phyloP scores from a whole-genome alignment of 805 yeast genomes.

The Cyberlindnera maclurae region DNA sequence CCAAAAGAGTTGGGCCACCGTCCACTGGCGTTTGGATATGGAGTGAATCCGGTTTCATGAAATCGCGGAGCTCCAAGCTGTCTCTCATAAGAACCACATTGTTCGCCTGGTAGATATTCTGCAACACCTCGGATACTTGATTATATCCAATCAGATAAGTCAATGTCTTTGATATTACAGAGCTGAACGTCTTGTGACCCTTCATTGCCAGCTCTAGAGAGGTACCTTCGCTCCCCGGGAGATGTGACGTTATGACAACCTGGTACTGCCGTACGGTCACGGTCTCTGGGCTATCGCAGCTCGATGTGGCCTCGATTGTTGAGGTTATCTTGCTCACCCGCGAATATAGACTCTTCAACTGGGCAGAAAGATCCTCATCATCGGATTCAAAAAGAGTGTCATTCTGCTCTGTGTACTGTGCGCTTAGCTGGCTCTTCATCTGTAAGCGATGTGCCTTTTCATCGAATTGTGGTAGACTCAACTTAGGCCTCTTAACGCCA shows the following conservation, averaged over 20 bases:
- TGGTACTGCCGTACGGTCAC: constrained; percentile 5
- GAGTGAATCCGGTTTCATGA: constrained; percentile 21
- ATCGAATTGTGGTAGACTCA: constrained; percentile 13
- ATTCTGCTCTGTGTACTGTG: background rate
- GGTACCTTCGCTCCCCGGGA: constrained; percentile 16
- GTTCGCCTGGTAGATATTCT: constrained; percentile 7
- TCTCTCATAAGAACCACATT: constrained; percentile 18
- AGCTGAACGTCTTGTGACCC: constrained; percentile 15
- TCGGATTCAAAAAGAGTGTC: constrained; percentile 5
- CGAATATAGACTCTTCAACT: background rate
- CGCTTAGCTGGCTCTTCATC: background rate
- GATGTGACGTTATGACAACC: constrained; percentile 11
- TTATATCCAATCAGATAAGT: constrained; percentile 4
- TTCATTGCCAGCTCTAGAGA: constrained; percentile 10
- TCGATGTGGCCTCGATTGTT: background rate
- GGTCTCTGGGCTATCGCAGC: constrained; percentile 2
- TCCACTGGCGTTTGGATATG: constrained; percentile 8
- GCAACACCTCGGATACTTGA: background rate
- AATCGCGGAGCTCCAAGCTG: constrained; percentile 14
- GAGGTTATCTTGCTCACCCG: constrained; percentile 2
- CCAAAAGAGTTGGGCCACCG: constrained; percentile 9
- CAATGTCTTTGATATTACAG: constrained; percentile 10
- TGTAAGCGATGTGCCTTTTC: constrained; percentile 4
- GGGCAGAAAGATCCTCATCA: constrained; percentile 3
- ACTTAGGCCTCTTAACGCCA: background rate